These are phyloP conservation scores for Thielaviopsis ethacetica DNA, from an alignment of 2,329 filamentous ascomycete species.

Conservation along the genomic window DNA sequence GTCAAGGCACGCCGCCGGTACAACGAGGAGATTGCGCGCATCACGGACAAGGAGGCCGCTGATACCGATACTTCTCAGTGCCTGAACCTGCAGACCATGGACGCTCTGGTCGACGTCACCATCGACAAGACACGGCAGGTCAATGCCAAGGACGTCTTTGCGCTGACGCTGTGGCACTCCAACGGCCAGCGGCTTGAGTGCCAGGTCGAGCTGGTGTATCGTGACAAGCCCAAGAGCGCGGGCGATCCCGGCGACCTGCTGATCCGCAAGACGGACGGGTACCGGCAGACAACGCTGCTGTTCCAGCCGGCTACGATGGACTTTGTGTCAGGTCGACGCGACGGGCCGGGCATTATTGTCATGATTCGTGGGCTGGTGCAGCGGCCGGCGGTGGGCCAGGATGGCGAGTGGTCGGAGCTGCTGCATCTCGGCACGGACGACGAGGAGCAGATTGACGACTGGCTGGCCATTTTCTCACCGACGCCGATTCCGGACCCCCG, in stretches of 20 bases:
- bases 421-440: slow-evolving; percentile 62
- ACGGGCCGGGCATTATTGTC: slow-evolving; percentile 58
- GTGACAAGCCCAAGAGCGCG: slow-evolving; percentile 57
- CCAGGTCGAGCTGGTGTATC: slow-evolving; percentile 69
- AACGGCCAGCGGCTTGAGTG: slow-evolving; percentile 82
- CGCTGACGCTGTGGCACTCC: slow-evolving; percentile 70
- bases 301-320: slow-evolving; percentile 72
- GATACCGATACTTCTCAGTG: slow-evolving; percentile 67
- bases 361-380: slow-evolving; percentile 56
- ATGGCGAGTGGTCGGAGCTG: slow-evolving; percentile 66
- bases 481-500: slow-evolving; percentile 21
- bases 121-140: slow-evolving; percentile 72
- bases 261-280: slow-evolving; percentile 72
- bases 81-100: slow-evolving; percentile 63
- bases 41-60: slow-evolving; percentile 69
- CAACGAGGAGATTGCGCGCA: slow-evolving; percentile 51
- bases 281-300: slow-evolving; percentile 60
- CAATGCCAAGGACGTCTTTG: slow-evolving; percentile 77
- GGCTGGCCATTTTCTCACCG: slow-evolving; percentile 58
- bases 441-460: slow-evolving; percentile 65
- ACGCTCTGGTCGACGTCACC: slow-evolving; percentile 48
- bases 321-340: slow-evolving; percentile 63
- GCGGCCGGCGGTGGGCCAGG: slow-evolving; percentile 27
- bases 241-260: slow-evolving; percentile 68
- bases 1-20: slow-evolving; percentile 53